Evolutionary conservation across 164 flowering plant genomes (phyloP), one percentile per base, ranked within the genome.

Genomic region (Piper betle): DNA sequence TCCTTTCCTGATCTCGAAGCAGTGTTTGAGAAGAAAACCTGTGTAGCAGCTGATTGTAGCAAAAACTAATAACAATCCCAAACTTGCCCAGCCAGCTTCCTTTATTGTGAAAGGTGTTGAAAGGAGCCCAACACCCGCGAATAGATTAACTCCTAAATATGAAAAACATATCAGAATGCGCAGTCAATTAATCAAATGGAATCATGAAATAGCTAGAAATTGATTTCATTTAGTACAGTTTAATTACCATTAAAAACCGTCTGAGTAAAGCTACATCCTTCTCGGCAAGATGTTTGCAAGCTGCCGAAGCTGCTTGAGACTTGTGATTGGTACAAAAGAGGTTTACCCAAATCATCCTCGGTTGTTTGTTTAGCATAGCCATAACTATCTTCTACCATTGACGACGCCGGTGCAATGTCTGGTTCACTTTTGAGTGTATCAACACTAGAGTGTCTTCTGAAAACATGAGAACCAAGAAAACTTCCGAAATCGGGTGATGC

Each of bases 51-150:
- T 86, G 12, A 83, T 63, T 37, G 65, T 68, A 12, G 93, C 85
- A 71, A 87, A 89, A 62, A 86, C 57, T 25, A 25, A 25, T 25
- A 25, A 69, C 11, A 92, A 42, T 8, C 63, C 69, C 74, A 89
- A 59, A 66, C 87, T 78, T 12, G 74, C 75, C 98, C 98, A 92
- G 4, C 98, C 98, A 48, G 79, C 93, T 75, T 84, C 84, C 80
- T 77, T 80, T 18, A 92, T 69, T 0, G 98, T 80, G 55, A 56
- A 84, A 37, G 96, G 96, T 0, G 96, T 88, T 55, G 96, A 92
- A 3, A 92, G 84, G 64, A 92, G 76, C 62, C 96, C 96, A 65
- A 92, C 81, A 64, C 98, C 96, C 72, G 84, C 90, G 82, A 92
- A 61, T 16, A 84, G 86, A 80, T 92, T 88, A 20, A 86, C 60